Evolutionary conservation across 805 yeast genomes (phyloP).

Genomic region (Pichia kluyveri): DNA sequence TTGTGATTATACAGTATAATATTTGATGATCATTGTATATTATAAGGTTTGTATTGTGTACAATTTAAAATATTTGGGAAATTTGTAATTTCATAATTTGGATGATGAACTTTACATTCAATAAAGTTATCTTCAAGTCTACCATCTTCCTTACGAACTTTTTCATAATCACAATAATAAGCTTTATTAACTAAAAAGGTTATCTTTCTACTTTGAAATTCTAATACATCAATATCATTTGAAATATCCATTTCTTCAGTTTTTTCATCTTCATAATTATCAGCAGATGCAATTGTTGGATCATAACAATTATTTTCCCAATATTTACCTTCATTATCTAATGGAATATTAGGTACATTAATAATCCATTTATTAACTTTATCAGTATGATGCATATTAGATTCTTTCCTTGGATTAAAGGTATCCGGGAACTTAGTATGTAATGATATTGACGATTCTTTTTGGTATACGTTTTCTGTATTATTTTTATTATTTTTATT

Average conservation of each 20-base stretch:
- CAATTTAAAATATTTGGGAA: not conserved
- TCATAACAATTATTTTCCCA: conserved; percentile 44
- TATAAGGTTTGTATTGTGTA: not conserved
- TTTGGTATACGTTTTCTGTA: not conserved
- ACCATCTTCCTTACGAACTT: conserved; percentile 6
- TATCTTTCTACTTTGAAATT: conserved; percentile 44
- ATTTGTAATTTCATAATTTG: not conserved
- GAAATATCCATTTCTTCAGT: conserved; percentile 21
- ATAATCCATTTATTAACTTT: conserved; percentile 60
- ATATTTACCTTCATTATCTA: conserved; percentile 12
- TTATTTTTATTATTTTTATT: too few species aligned
- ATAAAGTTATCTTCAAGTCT: not conserved
- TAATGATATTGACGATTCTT: too few species aligned
- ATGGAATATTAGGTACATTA: conserved; percentile 39
- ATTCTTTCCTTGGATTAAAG: conserved; percentile 55
- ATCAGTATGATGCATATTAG: conserved; percentile 57
- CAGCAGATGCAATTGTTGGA: conserved; percentile 28
- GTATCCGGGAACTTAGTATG: conserved; percentile 29
- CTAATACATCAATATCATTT: conserved; percentile 39
- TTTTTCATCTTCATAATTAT: conserved; percentile 11
- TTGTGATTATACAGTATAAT: too few species aligned
- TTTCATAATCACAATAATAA: conserved; percentile 27
- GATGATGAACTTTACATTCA: not conserved
- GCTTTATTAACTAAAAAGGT: conserved; percentile 34
- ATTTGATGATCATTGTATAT: not conserved